A percentile compares a stretch with the other conserved stretches of the same genome.
These are phyloP conservation scores for Venturia pyrina DNA, from an alignment of 2,329 filamentous ascomycete species.

Conservation along the genomic window DNA sequence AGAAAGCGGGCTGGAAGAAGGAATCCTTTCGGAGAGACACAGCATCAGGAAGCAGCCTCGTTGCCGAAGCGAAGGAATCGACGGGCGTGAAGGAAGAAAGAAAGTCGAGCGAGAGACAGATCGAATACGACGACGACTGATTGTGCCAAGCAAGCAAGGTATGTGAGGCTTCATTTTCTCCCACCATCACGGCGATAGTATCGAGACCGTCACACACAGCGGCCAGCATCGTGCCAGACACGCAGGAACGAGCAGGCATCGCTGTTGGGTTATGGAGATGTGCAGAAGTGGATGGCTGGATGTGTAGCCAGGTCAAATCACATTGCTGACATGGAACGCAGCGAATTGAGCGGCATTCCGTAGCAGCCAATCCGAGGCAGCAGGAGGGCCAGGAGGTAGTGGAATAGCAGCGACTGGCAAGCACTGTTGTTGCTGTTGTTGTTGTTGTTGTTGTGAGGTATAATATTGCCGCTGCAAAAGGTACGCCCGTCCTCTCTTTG, in stretches of 20 bases:
- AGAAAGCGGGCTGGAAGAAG: not conserved
- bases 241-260: not conserved
- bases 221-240: not conserved
- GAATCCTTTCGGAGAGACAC: not conserved
- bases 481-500: not conserved
- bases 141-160: not conserved
- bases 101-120: not conserved
- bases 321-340: constrained; percentile 5
- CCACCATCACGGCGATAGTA: not conserved
- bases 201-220: not conserved
- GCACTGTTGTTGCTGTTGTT: too few species aligned
- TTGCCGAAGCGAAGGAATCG: too few species aligned
- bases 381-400: too few species aligned
- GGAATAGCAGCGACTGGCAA: too few species aligned
- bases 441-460: too few species aligned
- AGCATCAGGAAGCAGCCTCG: too few species aligned
- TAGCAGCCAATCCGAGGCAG: not conserved
- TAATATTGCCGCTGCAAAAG: not conserved
- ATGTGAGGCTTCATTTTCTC: not conserved
- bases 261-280: not conserved
- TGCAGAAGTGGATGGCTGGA: not conserved
- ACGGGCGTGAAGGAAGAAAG: not conserved
- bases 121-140: not conserved
- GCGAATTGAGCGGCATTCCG: not conserved
- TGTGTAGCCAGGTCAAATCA: not conserved